Conservation (phyloP, 345 rosid species). For the Populus nigra region DNA sequence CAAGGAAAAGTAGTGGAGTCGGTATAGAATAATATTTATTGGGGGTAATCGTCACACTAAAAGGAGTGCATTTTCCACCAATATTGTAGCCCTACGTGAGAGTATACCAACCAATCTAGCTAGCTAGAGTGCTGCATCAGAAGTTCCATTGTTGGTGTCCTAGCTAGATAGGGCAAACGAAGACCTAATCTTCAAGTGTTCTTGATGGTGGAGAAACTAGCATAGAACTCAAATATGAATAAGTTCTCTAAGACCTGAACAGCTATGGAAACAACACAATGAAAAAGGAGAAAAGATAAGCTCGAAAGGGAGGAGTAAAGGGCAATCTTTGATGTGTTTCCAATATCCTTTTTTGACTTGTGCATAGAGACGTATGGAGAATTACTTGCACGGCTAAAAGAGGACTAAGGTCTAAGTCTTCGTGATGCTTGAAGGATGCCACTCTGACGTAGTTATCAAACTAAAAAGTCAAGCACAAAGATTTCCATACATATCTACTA, state of each 20-base stretch:
- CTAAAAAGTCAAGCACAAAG: not conserved
- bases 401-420: not conserved
- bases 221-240: too few relatives aligned
- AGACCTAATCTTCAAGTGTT: too few relatives aligned
- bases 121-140: too few relatives aligned
- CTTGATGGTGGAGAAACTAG: too few relatives aligned
- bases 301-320: too few relatives aligned
- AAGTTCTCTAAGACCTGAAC: too few relatives aligned
- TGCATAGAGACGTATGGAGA: not conserved
- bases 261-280: too few relatives aligned
- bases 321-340: not conserved
- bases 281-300: too few relatives aligned
- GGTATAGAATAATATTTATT: not conserved
- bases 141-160: not conserved
- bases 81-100: not conserved
- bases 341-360: not conserved
- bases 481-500: not conserved
- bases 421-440: not conserved
- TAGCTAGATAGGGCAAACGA: not conserved
- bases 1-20: not conserved
- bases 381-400: not conserved
- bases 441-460: not conserved
- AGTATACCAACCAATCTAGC: not conserved
- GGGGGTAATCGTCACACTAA: not conserved
- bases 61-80: not conserved